Conservation (phyloP, 768 basidiomycete genomes). For the Exsudoporus frostii region DNA sequence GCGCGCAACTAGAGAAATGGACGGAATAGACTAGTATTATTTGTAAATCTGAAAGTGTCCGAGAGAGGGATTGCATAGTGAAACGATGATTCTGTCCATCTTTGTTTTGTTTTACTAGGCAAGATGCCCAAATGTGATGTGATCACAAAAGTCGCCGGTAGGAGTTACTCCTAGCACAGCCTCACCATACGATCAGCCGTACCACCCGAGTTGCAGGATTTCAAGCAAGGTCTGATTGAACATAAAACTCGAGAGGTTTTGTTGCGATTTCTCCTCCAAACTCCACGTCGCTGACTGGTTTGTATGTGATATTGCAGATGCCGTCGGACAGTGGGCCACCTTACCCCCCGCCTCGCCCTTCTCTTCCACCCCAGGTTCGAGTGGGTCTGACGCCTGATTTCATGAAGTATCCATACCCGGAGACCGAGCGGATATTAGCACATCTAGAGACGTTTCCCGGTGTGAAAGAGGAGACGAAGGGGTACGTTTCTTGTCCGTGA, state of each 20-base stretch:
- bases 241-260: neutral
- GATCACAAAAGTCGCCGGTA: too few relatives aligned
- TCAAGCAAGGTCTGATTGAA: neutral
- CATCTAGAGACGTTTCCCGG: constrained; percentile 11
- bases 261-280: neutral
- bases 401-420: constrained; percentile 20
- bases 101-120: neutral
- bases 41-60: constrained; percentile 2
- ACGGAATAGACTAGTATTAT: neutral
- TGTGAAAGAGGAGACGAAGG: constrained; percentile 22
- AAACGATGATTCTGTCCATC: too few relatives aligned
- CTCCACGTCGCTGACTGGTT: neutral
- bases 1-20: neutral
- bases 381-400: constrained; percentile 6
- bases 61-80: too few relatives aligned
- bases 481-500: constrained; percentile 5
- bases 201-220: neutral
- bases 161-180: too few relatives aligned
- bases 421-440: neutral
- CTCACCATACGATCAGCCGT: too few relatives aligned
- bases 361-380: too few relatives aligned
- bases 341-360: neutral
- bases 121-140: too few relatives aligned
- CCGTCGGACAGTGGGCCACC: constrained; percentile 6
- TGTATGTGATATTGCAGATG: constrained; percentile 3